These are phyloP conservation scores for Hamigera avellanea DNA, from an alignment of 495 filamentous ascomycete genomes.

Conservation along the genomic window DNA sequence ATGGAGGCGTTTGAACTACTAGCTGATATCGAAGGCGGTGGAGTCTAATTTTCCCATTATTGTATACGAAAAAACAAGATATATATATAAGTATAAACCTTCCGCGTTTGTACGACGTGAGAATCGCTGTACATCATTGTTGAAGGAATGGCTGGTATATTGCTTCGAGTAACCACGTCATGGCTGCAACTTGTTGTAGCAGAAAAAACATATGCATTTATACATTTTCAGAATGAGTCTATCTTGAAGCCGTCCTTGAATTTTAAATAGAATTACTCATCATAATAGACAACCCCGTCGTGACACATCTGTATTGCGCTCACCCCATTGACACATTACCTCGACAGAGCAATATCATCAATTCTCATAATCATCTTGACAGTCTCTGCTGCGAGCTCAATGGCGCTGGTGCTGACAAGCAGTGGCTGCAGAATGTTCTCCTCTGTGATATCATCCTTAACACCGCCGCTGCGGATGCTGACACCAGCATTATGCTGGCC, in stretches of 20 bases:
- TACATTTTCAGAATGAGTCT: constrained; percentile 2
- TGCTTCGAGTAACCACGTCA: no score
- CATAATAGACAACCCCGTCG: neutral
- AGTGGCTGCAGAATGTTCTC: constrained; percentile 97
- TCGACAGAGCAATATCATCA: constrained; percentile 76
- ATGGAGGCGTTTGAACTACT: no score
- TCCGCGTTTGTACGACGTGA: no score
- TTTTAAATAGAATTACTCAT: neutral
- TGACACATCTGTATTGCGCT: neutral
- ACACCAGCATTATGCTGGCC: constrained; percentile 94
- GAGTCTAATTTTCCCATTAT: no score
- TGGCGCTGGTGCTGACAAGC: constrained; percentile 90
- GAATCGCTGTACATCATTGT: no score
- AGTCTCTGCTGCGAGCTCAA: constrained; percentile 93
- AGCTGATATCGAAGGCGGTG: no score
- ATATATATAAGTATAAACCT: no score
- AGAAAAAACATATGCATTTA: constrained; percentile 4
- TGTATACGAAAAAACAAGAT: no score
- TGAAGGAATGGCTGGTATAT: no score
- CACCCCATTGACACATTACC: constrained; percentile 24
- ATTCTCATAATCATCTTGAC: constrained; percentile 98
- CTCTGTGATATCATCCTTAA: constrained; percentile 87
- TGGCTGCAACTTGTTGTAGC: no score
- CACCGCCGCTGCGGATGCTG: constrained; percentile 92
- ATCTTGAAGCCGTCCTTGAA: neutral